A percentile compares a stretch with the other conserved stretches of the same genome.
These are phyloP conservation scores for Alternaria ethzedia DNA, from an alignment of 2,329 filamentous ascomycete species.

Conservation along the genomic window DNA sequence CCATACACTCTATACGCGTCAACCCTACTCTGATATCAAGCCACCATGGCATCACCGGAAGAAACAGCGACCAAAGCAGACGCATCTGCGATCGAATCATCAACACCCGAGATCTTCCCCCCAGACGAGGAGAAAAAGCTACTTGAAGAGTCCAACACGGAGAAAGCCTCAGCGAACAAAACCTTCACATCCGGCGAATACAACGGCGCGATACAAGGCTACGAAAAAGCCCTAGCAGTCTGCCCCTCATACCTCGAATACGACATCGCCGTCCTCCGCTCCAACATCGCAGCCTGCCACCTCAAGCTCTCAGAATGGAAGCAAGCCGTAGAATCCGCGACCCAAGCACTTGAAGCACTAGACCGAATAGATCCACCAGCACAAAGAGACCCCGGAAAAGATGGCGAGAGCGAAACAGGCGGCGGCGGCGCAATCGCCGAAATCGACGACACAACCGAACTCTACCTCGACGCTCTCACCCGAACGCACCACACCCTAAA, in stretches of 20 bases:
- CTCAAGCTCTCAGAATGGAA: constrained; percentile 87
- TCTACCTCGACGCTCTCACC: constrained; percentile 40
- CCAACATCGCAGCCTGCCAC: constrained; percentile 89
- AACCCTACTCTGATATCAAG: background rate
- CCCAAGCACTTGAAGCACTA: constrained; percentile 74
- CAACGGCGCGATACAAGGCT: constrained; percentile 78
- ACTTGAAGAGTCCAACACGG: constrained; percentile 71
- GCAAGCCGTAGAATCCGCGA: constrained; percentile 76
- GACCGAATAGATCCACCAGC: constrained; percentile 62
- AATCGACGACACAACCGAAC: constrained; percentile 56
- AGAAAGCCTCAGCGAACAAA: constrained; percentile 78
- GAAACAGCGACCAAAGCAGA: constrained; percentile 6
- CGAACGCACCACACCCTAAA: constrained; percentile 47
- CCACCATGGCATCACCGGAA: constrained; percentile 13
- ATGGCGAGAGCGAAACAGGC: constrained; percentile 55
- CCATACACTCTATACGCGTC: background rate
- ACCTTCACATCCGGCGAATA: constrained; percentile 77
- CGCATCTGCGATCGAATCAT: constrained; percentile 2
- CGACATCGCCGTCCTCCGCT: constrained; percentile 83
- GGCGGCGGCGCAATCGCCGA: constrained; percentile 66
- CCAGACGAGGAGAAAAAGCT: constrained; percentile 57
- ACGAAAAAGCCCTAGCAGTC: constrained; percentile 77
- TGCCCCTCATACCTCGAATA: constrained; percentile 88
- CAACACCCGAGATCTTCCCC: constrained; percentile 36
- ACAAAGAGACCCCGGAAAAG: constrained; percentile 45